These are phyloP conservation scores for Tetrahymena borealis DNA, from an alignment of 73 alveolate species.

Conservation along the genomic window DNA sequence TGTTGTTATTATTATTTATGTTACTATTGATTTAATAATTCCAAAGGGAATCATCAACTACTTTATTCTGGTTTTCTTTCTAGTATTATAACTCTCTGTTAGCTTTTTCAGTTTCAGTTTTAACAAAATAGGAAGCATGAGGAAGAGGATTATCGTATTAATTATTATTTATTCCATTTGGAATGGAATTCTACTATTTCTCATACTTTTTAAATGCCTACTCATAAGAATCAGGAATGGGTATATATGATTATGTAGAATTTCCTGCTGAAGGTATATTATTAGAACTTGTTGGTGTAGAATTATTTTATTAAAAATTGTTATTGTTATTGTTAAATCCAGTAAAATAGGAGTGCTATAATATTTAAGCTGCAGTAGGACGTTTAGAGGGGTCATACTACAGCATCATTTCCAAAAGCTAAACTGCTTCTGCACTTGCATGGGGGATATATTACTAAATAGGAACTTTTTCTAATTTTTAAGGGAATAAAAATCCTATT, in stretches of 20 bases:
- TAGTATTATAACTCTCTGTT: neutral
- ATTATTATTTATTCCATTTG: neutral
- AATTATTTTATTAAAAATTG: too few species aligned
- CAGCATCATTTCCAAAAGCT: constrained; percentile 78
- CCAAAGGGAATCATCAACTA: neutral
- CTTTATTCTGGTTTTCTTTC: neutral
- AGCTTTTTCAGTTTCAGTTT: neutral
- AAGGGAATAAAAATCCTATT: constrained; percentile 74
- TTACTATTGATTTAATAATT: neutral
- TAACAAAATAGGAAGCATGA: neutral
- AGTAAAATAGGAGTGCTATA: constrained; percentile 75
- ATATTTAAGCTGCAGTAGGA: constrained; percentile 84
- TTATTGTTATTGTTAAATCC: neutral
- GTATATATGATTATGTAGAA: neutral
- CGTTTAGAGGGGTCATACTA: constrained; percentile 94
- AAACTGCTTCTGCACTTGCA: constrained; percentile 90
- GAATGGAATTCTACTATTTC: neutral
- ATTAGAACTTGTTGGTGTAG: neutral
- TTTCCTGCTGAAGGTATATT: neutral
- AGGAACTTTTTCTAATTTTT: constrained; percentile 52
- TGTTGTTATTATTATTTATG: neutral
- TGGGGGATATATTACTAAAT: constrained; percentile 59
- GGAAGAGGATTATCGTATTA: neutral
- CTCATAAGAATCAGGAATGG: neutral
- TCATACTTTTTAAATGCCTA: neutral